Base-by-base conservation (phyloP, 352 stramenopile genomes). In the Phytophthora citricola region DNA sequence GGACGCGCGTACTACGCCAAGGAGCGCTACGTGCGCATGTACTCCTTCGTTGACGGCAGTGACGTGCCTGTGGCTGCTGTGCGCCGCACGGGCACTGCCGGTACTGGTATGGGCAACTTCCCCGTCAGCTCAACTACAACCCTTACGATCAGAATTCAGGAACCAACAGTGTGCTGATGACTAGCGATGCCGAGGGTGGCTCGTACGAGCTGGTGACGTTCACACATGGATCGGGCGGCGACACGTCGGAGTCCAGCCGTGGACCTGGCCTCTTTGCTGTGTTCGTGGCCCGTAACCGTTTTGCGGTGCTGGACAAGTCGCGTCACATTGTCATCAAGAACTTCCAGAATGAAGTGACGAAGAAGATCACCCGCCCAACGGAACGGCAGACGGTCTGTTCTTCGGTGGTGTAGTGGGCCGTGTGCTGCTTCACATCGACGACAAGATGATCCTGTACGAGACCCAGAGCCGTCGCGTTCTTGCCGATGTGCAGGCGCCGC, bases 361-460 rank as follows among this genome's bases (percentile, higher is more conserved):
- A 99, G 82, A 96, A 97, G 72, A 94, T 99, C 48, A 85, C 93
- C 92, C 97, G n/a, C 97, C 98, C 4, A 93, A 98, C 38, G 91
- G 96, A 34, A 98, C 88, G 51, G 91, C 97, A 6, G 97, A 99
- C 57, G 90, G 88, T 27, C 79, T 99, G 27, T 99, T 99, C 81
- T 97, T 98, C 58, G 97, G 94, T 54, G 97, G 97, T 62, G 92
- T 97, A 5, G 91, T 97, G n/a, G 98, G 98, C n/a, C 94, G 97
- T 52, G 87, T 99, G 55, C 87, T 99, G 54, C 84, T 99, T 45
- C 90, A 97, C 55, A 92, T 95, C 26, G 97, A 99, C 57, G 97
- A 99, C 83, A 96, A 98, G 62, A 96, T 99, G 68, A 91, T 98
- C 68, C 85, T 99, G 15, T 99, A 99, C 73, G 98, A 99, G 81